These are phyloP conservation scores for Globisporangium paddicum DNA, from an alignment of 352 stramenopile species.

Conservation along the genomic window DNA sequence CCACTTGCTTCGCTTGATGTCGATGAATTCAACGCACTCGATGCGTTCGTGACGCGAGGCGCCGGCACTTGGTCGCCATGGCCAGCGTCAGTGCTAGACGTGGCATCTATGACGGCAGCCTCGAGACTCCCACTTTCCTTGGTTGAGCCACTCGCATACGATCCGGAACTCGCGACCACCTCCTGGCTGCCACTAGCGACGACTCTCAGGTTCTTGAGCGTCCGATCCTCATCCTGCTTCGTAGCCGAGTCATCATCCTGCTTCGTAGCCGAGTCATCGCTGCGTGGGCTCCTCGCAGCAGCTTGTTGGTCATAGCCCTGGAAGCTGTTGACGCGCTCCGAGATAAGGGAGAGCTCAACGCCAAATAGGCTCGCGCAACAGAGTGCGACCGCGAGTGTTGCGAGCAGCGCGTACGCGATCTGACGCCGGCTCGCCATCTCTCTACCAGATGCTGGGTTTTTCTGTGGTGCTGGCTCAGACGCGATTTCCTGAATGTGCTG, in stretches of 20 bases:
- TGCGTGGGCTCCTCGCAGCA: neutral
- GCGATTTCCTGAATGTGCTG: too few species aligned
- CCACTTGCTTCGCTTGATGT: neutral
- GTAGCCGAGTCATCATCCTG: neutral
- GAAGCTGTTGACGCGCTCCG: neutral
- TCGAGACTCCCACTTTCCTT: too few species aligned
- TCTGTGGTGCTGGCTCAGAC: too few species aligned
- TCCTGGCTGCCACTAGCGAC: neutral
- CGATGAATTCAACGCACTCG: too few species aligned
- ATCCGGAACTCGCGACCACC: neutral
- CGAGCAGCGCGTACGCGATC: neutral
- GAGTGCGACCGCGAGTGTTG: neutral
- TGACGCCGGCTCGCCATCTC: neutral
- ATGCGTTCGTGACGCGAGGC: too few species aligned
- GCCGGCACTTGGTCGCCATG: too few species aligned
- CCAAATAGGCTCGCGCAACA: neutral
- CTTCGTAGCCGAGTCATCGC: neutral
- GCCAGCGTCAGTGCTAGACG: too few species aligned
- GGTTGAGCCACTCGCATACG: neutral
- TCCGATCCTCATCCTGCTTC: neutral
- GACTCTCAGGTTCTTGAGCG: neutral
- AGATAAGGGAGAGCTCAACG: neutral
- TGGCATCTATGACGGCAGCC: too few species aligned
- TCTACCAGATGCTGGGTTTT: too few species aligned
- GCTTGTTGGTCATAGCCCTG: neutral